Evolutionary conservation across 1,284 basidiomycete species (phyloP).

Genomic region (Vanrija sp.): DNA sequence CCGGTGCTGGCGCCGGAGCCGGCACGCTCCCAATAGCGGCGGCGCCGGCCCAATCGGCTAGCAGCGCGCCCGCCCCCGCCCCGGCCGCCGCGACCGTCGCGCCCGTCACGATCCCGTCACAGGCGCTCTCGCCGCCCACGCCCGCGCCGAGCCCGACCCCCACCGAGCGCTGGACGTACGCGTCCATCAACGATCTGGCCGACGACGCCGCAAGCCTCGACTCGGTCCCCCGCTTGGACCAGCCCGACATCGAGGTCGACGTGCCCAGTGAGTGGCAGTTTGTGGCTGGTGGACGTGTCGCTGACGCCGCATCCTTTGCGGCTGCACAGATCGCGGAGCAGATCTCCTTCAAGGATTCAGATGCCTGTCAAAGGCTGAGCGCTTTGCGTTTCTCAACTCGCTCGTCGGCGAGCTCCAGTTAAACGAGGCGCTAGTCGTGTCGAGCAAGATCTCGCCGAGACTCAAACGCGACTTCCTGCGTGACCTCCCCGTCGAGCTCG

Average conservation of each 20-base stretch:
- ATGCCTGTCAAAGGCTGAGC: conserved; percentile 29
- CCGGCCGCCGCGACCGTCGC: conserved; percentile 1
- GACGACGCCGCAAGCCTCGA: not conserved
- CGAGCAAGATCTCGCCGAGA: conserved; percentile 66
- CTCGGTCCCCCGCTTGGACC: not conserved
- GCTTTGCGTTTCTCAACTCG: conserved; percentile 61
- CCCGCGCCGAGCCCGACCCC: conserved; percentile 18
- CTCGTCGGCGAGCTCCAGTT: conserved; percentile 65
- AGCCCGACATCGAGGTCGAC: not conserved
- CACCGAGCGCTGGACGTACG: conserved; percentile 14
- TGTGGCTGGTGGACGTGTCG: not conserved
- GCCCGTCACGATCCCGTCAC: conserved; percentile 18
- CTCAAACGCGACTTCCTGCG: conserved; percentile 83
- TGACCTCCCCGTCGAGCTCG: conserved; percentile 78
- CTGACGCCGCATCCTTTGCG: not conserved
- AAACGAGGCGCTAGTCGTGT: conserved; percentile 74
- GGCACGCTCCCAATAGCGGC: not conserved
- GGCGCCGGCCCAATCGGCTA: not conserved
- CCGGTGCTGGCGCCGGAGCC: not conserved
- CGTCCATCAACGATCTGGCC: not conserved
- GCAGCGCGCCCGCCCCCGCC: not conserved
- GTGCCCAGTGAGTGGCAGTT: not conserved
- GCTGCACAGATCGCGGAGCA: not conserved
- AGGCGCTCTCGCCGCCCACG: conserved; percentile 18
- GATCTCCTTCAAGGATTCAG: conserved; percentile 28